Percentiles rank a stretch among this genome's conserved stretches.
Evolutionary conservation across 225 moss, liverwort and hornwort genomes (phyloP).

Genomic region (Sphagnum contortum): DNA sequence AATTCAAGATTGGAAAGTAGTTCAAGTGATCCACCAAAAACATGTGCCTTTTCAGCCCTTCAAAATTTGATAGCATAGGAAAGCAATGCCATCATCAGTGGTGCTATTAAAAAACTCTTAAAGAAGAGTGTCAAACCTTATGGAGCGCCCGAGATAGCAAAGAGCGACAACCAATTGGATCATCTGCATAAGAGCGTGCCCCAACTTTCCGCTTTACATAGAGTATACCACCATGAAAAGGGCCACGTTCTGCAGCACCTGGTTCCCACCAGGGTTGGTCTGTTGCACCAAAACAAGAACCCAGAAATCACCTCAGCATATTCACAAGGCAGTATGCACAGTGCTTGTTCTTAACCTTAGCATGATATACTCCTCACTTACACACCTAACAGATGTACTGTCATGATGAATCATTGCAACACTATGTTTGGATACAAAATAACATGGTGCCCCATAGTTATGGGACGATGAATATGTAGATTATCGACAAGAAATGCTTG

Average conservation of each 20-base stretch:
- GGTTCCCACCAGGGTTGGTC: constrained; percentile 85
- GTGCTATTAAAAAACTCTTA: too few species aligned
- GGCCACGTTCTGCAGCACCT: constrained; percentile 60
- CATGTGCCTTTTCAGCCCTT: too few species aligned
- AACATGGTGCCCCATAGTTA: too few species aligned
- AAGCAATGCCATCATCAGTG: too few species aligned
- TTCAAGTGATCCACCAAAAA: too few species aligned
- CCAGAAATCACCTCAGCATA: too few species aligned
- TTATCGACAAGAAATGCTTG: too few species aligned
- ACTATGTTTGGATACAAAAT: neutral
- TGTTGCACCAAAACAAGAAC: constrained; percentile 1
- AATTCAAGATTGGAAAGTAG: too few species aligned
- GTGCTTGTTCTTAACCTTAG: neutral
- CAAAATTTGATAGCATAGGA: too few species aligned
- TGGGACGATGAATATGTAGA: too few species aligned
- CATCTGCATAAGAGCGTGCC: constrained; percentile 85
- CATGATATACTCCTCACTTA: neutral
- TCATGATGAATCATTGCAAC: neutral
- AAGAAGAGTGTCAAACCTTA: constrained; percentile 17
- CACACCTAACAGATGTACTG: neutral
- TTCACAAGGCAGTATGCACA: too few species aligned
- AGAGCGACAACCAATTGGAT: constrained; percentile 96
- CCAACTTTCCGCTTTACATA: constrained; percentile 98
- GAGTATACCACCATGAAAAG: constrained; percentile 73
- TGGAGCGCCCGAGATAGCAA: constrained; percentile 86